Conservation (phyloP, 169 alveolate genomes). For the Eimeria praecox region DNA sequence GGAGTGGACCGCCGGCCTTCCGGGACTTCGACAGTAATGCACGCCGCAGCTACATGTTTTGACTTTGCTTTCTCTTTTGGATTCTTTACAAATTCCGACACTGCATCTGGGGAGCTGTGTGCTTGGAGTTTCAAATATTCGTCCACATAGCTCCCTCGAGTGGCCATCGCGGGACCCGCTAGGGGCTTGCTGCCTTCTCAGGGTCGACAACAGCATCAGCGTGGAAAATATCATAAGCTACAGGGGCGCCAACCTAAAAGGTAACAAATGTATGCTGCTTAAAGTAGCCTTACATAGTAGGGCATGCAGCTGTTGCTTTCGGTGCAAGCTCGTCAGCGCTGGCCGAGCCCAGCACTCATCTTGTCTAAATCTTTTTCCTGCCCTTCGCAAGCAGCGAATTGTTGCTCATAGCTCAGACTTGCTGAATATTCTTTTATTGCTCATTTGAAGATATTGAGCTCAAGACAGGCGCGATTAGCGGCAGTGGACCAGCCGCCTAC, state of each 20-base stretch:
- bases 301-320: background rate
- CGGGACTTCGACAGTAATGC: background rate
- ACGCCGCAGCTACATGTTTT: background rate
- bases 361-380: background rate
- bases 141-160: slow-evolving; percentile 28
- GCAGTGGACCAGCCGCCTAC: slow-evolving; percentile 15
- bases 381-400: background rate
- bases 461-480: background rate
- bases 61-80: background rate
- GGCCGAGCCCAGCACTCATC: background rate
- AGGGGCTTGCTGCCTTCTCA: slow-evolving; percentile 58
- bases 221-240: background rate
- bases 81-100: background rate
- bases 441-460: background rate
- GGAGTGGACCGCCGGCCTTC: slow-evolving; percentile 69
- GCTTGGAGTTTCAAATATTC: background rate
- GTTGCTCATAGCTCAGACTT: background rate
- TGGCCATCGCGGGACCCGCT: slow-evolving; percentile 58
- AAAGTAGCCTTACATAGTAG: background rate
- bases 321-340: background rate
- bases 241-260: background rate
- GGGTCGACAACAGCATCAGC: background rate
- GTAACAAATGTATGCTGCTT: background rate
- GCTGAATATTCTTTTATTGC: background rate
- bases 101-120: background rate